Evolutionary conservation across 1,284 basidiomycete species (phyloP), one percentile per base, ranked within the genome.

Genomic region (Ceratobasidium sp.): DNA sequence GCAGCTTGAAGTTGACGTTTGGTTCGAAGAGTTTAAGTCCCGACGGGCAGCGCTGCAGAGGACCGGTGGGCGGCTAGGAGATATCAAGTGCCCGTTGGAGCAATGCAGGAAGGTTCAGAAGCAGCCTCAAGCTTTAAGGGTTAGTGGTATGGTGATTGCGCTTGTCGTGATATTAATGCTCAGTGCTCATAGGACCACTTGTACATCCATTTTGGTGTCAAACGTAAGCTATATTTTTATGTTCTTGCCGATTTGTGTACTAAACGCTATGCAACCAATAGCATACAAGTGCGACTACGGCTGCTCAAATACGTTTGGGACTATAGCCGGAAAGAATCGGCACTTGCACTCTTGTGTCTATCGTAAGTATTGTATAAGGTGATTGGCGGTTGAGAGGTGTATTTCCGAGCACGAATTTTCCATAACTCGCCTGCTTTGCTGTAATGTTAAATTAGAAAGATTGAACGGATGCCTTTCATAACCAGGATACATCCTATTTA

Each of bases 191-290:
- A 75, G 71, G 71, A 63, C 33, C 71, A 75, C 31, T 33, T 75
- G 17, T 75, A 75, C 28, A 64, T 75, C 49, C 71, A 75, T 17
- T 75, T 64, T 54, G 33, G 37, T 17, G 54, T 75, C 8, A 75
- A 75, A 42, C 71, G 71, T 75, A 17, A 64, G 71, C 64, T 35
- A 39, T 53, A 17, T 39, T 39, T n/a, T 51, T 60, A 11, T 15
- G 13, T 26, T 20, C n/a, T 28, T n/a, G 23, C 17, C 26, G 23
- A 10, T n/a, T n/a, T 54, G 13, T n/a, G 35, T 33, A 42, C 39
- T 28, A 35, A 58, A 26, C 5, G 7, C 20, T 23, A 20, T 39
- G n/a, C 6, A 17, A n/a, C 33, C 10, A 35, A 33, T 35, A 75
- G 71, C 71, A 20, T 51, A 75, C 28, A 37, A 26, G 28, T 75